phyloP scores from a whole-genome alignment of 148 eudicot species.

The Pouteria glomerata region DNA sequence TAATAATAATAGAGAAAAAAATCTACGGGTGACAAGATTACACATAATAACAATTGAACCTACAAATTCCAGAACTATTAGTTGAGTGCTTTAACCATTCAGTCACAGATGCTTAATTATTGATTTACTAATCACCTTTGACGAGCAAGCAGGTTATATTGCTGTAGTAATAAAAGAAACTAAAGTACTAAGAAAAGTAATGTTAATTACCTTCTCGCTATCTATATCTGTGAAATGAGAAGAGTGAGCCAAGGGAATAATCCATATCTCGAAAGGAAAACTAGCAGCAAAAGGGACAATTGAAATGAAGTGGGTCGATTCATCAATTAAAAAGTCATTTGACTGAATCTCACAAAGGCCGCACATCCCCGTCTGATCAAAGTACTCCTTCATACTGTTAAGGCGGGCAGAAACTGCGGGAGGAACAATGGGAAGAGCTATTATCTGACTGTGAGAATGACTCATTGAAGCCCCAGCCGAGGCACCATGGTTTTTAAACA shows the following conservation, averaged over 20 bases:
- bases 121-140: not conserved
- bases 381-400: constrained; percentile 64
- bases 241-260: constrained; percentile 66
- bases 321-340: constrained; percentile 49
- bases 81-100: no score
- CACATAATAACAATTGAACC: no score
- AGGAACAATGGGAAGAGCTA: constrained; percentile 85
- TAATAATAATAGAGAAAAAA: no score
- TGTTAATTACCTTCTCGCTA: constrained; percentile 61
- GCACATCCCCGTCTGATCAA: constrained; percentile 72
- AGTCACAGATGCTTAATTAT: not conserved
- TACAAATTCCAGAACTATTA: no score
- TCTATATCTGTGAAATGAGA: constrained; percentile 80
- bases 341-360: constrained; percentile 56
- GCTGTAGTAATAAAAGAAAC: not conserved
- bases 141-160: not conserved
- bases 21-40: no score
- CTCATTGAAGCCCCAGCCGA: constrained; percentile 99
- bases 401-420: constrained; percentile 54
- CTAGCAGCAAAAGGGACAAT: constrained; percentile 81
- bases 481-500: constrained; percentile 93
- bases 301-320: constrained; percentile 66
- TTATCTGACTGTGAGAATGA: constrained; percentile 93
- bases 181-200: constrained; percentile 5
- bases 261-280: constrained; percentile 95